Evolutionary conservation across 2,329 filamentous ascomycete species (phyloP).

Genomic region (Lecanicillium sp.): DNA sequence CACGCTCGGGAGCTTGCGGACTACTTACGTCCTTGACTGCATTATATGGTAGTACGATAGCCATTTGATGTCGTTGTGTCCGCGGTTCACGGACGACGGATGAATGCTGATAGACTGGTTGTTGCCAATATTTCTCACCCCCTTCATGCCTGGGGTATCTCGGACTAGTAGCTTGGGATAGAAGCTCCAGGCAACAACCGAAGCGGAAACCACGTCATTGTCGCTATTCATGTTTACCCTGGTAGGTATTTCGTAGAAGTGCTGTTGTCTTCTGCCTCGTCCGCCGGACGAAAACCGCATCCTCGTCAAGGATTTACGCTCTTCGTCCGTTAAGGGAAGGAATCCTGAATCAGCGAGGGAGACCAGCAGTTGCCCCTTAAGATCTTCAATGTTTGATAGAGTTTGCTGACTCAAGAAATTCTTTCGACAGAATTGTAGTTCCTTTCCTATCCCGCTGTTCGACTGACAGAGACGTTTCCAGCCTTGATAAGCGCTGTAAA

Average conservation of each 20-base stretch:
- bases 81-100: conserved; percentile 83
- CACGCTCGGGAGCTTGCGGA: background rate
- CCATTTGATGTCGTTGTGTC: conserved; percentile 61
- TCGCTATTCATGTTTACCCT: conserved; percentile 68
- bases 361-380: conserved; percentile 84
- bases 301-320: conserved; percentile 61
- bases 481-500: conserved; percentile 85
- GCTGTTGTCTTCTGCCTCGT: conserved; percentile 52
- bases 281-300: conserved; percentile 51
- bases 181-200: conserved; percentile 88
- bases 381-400: conserved; percentile 84
- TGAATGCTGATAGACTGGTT: conserved; percentile 86
- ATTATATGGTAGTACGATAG: conserved; percentile 96
- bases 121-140: conserved; percentile 85
- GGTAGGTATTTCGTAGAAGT: conserved; percentile 76
- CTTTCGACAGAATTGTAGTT: conserved; percentile 88
- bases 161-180: conserved; percentile 86
- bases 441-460: conserved; percentile 53
- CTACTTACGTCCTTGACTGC: conserved; percentile 75
- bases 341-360: conserved; percentile 82
- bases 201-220: conserved; percentile 71
- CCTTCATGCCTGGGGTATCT: conserved; percentile 62
- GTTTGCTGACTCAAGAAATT: conserved; percentile 90
- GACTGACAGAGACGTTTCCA: conserved; percentile 80
- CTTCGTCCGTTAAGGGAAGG: conserved; percentile 64